Base-by-base conservation (phyloP, 1,284 basidiomycete genomes). In the Boletellus deceptivus region DNA sequence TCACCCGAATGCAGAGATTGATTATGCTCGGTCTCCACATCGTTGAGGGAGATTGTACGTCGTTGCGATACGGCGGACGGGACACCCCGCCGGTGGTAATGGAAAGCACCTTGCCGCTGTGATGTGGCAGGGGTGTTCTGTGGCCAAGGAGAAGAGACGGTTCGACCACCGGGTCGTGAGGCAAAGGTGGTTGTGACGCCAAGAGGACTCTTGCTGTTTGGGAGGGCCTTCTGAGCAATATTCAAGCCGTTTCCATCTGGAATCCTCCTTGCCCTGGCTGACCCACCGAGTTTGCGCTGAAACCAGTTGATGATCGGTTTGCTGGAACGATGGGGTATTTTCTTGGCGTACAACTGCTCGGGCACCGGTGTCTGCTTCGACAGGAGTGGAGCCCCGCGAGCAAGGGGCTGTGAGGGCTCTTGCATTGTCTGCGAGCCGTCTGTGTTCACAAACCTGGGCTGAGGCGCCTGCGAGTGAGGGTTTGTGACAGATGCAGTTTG, bases 251-350 rank as follows among this genome's bases (percentile, higher is more conserved):
- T 63, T 43, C 52, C 65, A 42, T 78, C 74, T 4, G 72, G 70
- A 5, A 69, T 69, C 27, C 77, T 67, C 54, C 78, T 71, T 22
- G 72, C 57, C 56, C 80, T 83, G 29, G 75, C 82, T 14, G 82
- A 79, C 16, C 87, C 86, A 20, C 80, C 84, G 16, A 94, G 75
- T 69, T 95, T 95, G 58, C 91, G 83, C 58, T 92, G 87, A 58
- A 95, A 84, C 92, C 92, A 95, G 59, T 91, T 90, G 62, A 94
- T 86, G 59, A 95, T 86, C 3, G 92, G 92, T 67, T 93, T 91
- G 65, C 89, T 86, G 14, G 85, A 80, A 42, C 83, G 80, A 47
- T 80, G 76, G 41, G 80, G 64, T 2, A 76, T 62, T 62, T 84
- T 85, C 72, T 86, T 84, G 44, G 65, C 55, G 27, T 71, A 65